These are phyloP conservation scores for Lathyrus oleraceus DNA, from an alignment of 306 rosid genomes.

Conservation along the genomic window DNA sequence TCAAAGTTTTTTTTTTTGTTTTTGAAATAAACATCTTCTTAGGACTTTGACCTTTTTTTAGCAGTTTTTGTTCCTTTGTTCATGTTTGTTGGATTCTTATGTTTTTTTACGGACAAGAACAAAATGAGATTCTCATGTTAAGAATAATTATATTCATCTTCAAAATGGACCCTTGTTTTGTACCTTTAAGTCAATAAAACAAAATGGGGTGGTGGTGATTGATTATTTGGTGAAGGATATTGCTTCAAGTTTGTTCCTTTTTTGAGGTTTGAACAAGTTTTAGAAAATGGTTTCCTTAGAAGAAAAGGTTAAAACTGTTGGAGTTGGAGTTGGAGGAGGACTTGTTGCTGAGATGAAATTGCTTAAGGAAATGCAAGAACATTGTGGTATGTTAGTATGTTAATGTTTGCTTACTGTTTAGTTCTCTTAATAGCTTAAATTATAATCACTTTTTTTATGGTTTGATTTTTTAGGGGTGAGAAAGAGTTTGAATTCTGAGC, in stretches of 20 bases:
- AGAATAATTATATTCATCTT: neutral
- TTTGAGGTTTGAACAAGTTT: neutral
- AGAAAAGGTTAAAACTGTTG: constrained; percentile 61
- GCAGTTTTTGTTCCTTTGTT: constrained; percentile 62
- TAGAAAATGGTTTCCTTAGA: constrained; percentile 69
- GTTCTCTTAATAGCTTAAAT: neutral
- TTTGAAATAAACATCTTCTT: too few species aligned
- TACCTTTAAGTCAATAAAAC: neutral
- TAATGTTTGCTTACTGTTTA: constrained; percentile 1
- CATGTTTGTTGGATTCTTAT: constrained; percentile 36
- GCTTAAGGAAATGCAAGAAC: constrained; percentile 90
- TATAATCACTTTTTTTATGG: neutral
- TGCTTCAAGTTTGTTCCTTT: neutral
- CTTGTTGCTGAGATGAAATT: constrained; percentile 83
- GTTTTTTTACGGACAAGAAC: constrained; percentile 34
- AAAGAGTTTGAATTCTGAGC: constrained; percentile 79
- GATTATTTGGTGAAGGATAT: neutral
- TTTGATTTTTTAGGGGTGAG: constrained; percentile 58
- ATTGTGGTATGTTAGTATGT: constrained; percentile 51
- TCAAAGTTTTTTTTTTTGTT: constrained; percentile 2
- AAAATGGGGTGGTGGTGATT: constrained; percentile 14
- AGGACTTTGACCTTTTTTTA: constrained; percentile 40
- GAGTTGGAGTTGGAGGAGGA: constrained; percentile 47
- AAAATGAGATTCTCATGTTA: constrained; percentile 38
- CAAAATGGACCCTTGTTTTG: constrained; percentile 18